Conservation (phyloP, 768 basidiomycete species). For the Termitomyces sp. region DNA sequence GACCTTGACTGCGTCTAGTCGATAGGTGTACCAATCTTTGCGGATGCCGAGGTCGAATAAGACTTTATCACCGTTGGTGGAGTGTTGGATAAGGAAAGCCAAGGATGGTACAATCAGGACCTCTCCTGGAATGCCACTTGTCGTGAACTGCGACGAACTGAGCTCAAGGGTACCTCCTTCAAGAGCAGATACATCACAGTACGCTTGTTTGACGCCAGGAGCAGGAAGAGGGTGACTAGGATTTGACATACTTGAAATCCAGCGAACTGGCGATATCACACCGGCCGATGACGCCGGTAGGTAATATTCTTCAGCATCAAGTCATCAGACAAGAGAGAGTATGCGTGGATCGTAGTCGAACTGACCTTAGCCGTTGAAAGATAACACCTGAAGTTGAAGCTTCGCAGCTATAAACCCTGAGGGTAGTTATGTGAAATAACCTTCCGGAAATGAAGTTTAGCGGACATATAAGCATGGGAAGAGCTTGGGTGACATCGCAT, state of each 20-base stretch:
- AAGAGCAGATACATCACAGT: constrained; percentile 49
- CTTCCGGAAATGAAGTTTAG: background rate
- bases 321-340: background rate
- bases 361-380: background rate
- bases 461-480: too few species aligned
- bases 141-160: constrained; percentile 30
- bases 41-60: constrained; percentile 56
- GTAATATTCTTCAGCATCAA: too few species aligned
- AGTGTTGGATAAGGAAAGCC: constrained; percentile 48
- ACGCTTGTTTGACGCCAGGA: constrained; percentile 38
- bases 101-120: constrained; percentile 35
- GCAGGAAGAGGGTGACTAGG: constrained; percentile 28
- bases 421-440: background rate
- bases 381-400: background rate
- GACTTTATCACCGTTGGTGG: constrained; percentile 28
- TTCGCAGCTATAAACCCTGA: background rate
- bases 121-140: constrained; percentile 23
- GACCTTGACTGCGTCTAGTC: constrained; percentile 26
- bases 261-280: background rate
- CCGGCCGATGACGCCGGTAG: too few species aligned
- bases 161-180: constrained; percentile 42
- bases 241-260: background rate
- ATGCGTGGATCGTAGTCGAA: background rate
- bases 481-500: too few species aligned
- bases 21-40: constrained; percentile 36